Evolutionary conservation across 257 asterid genomes (phyloP).

Genomic region (Petrea volubilis): DNA sequence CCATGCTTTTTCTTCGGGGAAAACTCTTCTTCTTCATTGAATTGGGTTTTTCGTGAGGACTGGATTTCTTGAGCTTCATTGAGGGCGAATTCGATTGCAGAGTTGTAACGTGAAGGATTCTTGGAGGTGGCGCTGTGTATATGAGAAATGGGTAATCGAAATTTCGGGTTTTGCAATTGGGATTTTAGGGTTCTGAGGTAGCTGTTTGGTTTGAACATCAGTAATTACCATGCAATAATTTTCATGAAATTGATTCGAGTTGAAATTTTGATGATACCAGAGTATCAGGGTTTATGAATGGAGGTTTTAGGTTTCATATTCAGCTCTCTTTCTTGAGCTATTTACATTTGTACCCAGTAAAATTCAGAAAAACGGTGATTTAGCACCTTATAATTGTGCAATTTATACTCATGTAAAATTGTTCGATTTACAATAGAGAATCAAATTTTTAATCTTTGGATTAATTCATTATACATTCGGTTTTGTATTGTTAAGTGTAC

Average conservation of each 20-base stretch:
- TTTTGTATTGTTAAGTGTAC: too few relatives aligned
- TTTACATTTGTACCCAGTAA: not conserved
- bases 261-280: not conserved
- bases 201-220: slow-evolving; percentile 31
- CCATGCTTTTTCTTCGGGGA: slow-evolving; percentile 6
- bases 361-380: not conserved
- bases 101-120: slow-evolving; percentile 40
- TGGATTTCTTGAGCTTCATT: slow-evolving; percentile 47
- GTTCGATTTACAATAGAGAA: too few relatives aligned
- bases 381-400: too few relatives aligned
- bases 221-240: too few relatives aligned
- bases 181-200: slow-evolving; percentile 37
- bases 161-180: slow-evolving; percentile 29
- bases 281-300: not conserved
- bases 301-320: not conserved
- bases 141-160: slow-evolving; percentile 19
- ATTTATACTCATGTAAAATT: too few relatives aligned
- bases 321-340: not conserved
- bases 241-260: not conserved
- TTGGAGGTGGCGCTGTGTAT: slow-evolving; percentile 34
- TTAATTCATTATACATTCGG: too few relatives aligned
- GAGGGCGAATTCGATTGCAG: slow-evolving; percentile 63
- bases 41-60: slow-evolving; percentile 27
- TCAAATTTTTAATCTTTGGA: too few relatives aligned
- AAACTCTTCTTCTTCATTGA: slow-evolving; percentile 28